phyloP scores from a whole-genome alignment of 345 rosid species.

The Salix purpurea region DNA sequence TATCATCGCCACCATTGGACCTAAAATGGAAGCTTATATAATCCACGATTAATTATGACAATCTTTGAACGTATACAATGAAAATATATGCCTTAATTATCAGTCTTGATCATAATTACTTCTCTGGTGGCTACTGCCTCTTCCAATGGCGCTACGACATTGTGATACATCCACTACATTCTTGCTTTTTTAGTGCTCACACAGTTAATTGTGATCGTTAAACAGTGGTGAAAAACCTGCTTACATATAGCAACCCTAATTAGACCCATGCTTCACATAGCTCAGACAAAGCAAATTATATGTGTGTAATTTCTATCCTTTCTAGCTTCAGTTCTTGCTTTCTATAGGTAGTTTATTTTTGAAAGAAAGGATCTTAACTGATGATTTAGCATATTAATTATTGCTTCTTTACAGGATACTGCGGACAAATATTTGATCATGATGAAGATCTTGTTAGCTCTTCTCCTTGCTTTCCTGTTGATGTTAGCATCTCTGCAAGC shows the following conservation, averaged over 20 bases:
- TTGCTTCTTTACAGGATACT: not conserved
- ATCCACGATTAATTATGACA: not conserved
- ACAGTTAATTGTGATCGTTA: not conserved
- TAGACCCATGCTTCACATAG: not conserved
- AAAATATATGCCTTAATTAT: not conserved
- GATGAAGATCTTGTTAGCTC: constrained; percentile 1
- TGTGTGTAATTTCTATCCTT: not conserved
- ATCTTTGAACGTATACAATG: not conserved
- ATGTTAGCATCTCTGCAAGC: not conserved
- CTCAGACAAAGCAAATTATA: not conserved
- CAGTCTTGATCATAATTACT: not conserved
- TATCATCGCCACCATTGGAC: not conserved
- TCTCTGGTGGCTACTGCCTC: not conserved
- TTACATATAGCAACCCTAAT: not conserved
- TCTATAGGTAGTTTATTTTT: not conserved
- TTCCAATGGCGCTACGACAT: not conserved
- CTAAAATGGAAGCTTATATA: not conserved
- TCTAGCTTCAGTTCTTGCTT: too few species aligned
- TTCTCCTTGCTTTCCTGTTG: not conserved
- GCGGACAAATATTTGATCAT: not conserved
- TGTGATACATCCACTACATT: not conserved
- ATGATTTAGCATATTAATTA: not conserved
- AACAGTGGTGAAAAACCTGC: not conserved
- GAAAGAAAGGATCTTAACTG: not conserved
- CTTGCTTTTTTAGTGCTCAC: not conserved